Evolutionary conservation across 2,329 filamentous ascomycete species (phyloP).

Genomic region (Aspergillus tanneri): DNA sequence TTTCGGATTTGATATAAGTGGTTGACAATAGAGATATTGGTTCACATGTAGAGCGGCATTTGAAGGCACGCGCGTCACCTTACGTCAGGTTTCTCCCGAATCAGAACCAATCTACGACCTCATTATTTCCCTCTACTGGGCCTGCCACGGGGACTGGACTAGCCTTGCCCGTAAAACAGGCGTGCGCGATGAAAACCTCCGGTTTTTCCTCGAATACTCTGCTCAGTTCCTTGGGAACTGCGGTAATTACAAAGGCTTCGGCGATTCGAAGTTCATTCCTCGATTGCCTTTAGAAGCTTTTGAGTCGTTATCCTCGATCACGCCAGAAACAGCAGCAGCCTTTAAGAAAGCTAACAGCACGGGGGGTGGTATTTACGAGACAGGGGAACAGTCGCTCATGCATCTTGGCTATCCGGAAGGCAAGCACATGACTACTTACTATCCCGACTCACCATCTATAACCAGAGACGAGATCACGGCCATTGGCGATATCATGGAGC

Average conservation of each 20-base stretch:
- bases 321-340: constrained; percentile 59
- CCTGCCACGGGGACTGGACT: constrained; percentile 68
- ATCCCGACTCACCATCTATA: constrained; percentile 72
- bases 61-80: constrained; percentile 72
- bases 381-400: constrained; percentile 63
- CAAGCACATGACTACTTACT: constrained; percentile 79
- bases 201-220: constrained; percentile 72
- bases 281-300: constrained; percentile 65
- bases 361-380: constrained; percentile 68
- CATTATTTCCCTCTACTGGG: constrained; percentile 69
- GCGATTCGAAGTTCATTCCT: constrained; percentile 80
- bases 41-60: constrained; percentile 64
- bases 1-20: background rate
- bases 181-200: constrained; percentile 63
- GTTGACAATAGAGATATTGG: constrained; percentile 14
- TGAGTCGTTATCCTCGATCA: constrained; percentile 61
- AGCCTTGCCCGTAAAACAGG: constrained; percentile 63
- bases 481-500: constrained; percentile 70
- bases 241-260: constrained; percentile 86
- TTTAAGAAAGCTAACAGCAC: constrained; percentile 62
- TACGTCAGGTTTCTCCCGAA: constrained; percentile 79
- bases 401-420: constrained; percentile 73
- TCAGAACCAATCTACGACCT: constrained; percentile 79
- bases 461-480: constrained; percentile 72
- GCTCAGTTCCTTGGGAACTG: constrained; percentile 76